Evolutionary conservation across 768 basidiomycete species (phyloP).

Genomic region (Russula sp.): DNA sequence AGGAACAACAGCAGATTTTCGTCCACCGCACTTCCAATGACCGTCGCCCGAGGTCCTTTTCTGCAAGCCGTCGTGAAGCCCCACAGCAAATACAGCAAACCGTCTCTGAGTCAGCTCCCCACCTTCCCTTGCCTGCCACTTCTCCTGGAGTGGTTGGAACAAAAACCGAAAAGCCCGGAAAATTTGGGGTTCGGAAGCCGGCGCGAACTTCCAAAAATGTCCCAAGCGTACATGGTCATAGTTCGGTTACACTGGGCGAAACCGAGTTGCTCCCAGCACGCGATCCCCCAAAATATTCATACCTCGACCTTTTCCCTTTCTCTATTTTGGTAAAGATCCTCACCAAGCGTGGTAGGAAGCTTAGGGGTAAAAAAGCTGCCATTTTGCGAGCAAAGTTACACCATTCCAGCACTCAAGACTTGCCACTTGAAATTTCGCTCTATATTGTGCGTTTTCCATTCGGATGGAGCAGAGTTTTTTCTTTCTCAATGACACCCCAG

Average conservation of each 20-base stretch:
- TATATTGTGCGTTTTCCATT: conserved; percentile 49
- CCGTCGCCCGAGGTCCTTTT: conserved; percentile 2
- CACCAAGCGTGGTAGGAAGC: conserved; percentile 45
- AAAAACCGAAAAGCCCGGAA: conserved; percentile 10
- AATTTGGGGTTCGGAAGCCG: conserved; percentile 20
- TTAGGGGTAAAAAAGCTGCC: conserved; percentile 64
- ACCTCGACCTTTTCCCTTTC: conserved; percentile 70
- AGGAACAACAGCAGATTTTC: neutral
- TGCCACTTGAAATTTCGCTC: conserved; percentile 66
- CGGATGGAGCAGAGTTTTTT: neutral
- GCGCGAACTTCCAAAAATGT: conserved; percentile 16
- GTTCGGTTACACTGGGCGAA: conserved; percentile 32
- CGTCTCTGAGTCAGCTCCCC: conserved; percentile 10
- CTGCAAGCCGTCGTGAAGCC: neutral
- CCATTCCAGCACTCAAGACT: conserved; percentile 49
- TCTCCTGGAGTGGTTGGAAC: conserved; percentile 7
- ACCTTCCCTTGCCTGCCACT: conserved; percentile 28
- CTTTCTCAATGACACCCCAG: conserved; percentile 39
- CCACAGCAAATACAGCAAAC: too few relatives aligned
- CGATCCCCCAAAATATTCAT: conserved; percentile 56
- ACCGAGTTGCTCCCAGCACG: conserved; percentile 55
- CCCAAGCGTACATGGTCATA: neutral
- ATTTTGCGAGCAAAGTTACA: conserved; percentile 51
- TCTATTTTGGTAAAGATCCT: conserved; percentile 53
- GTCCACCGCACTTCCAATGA: neutral